Evolutionary conservation across 192 early-diverging fungal genomes (phyloP).

Genomic region (Geosiphon pyriformis): DNA sequence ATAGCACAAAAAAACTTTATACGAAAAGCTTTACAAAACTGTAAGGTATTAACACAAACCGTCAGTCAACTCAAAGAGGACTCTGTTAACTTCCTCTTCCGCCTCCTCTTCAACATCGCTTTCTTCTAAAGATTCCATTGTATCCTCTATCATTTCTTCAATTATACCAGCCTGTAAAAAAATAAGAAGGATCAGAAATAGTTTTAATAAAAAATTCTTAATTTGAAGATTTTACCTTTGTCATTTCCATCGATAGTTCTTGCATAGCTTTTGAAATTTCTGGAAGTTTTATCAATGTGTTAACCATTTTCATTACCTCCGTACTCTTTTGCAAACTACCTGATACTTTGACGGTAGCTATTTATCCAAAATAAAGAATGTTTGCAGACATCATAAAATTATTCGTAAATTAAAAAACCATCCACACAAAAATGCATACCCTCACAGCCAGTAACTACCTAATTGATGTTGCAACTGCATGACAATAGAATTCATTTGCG

Average conservation of each 20-base stretch:
- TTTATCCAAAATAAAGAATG: no score
- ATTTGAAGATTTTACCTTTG: conserved; percentile 54
- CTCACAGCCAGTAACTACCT: conserved; percentile 41
- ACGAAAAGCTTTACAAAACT: neutral
- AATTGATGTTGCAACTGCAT: conserved; percentile 88
- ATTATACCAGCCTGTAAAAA: conserved; percentile 81
- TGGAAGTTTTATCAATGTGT: conserved; percentile 79
- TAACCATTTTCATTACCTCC: conserved; percentile 88
- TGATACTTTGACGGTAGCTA: conserved; percentile 82
- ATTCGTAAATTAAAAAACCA: neutral
- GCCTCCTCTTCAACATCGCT: conserved; percentile 92
- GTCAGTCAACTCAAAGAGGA: conserved; percentile 84
- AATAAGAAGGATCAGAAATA: neutral
- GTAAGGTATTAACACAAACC: conserved; percentile 41
- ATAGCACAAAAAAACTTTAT: neutral
- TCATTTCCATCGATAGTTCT: conserved; percentile 96
- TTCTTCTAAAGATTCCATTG: conserved; percentile 81
- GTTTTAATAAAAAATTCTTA: neutral
- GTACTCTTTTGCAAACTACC: conserved; percentile 83
- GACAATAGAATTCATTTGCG: conserved; percentile 85
- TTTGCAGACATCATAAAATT: conserved; percentile 3
- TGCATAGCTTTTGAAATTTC: conserved; percentile 79
- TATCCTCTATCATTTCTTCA: conserved; percentile 92
- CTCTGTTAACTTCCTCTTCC: conserved; percentile 87
- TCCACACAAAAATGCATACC: neutral